Conservation (phyloP, 2,329 filamentous ascomycete genomes). For the Aureobasidium pullulans region DNA sequence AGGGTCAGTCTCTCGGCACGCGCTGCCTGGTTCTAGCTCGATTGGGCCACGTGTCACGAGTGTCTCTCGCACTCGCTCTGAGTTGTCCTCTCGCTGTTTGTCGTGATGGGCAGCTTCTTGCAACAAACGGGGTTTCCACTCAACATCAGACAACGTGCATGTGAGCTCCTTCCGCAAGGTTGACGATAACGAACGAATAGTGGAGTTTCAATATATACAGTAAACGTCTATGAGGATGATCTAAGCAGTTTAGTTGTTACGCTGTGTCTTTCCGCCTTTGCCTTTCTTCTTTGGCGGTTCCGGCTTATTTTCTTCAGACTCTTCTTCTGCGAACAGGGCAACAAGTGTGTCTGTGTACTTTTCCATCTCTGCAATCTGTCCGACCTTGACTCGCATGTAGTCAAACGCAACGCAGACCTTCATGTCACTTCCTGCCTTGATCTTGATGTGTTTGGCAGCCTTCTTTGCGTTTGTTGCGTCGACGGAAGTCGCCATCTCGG, state of each 20-base stretch:
- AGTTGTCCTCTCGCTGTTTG: too few species aligned
- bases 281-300: not conserved
- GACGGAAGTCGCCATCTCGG: not conserved
- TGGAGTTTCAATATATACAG: not conserved
- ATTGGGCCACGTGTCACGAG: too few species aligned
- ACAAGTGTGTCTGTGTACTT: slow-evolving; percentile 54
- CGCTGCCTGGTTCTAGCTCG: too few species aligned
- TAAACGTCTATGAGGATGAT: not conserved
- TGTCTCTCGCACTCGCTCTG: too few species aligned
- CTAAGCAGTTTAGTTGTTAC: slow-evolving; percentile 6
- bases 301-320: slow-evolving; percentile 22
- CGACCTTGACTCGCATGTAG: slow-evolving; percentile 65
- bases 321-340: slow-evolving; percentile 46
- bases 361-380: slow-evolving; percentile 61
- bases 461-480: slow-evolving; percentile 19
- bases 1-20: too few species aligned
- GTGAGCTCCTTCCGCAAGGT: too few species aligned
- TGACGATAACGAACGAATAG: too few species aligned
- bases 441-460: slow-evolving; percentile 20
- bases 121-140: too few species aligned
- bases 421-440: slow-evolving; percentile 44
- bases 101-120: too few species aligned
- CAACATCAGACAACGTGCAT: too few species aligned
- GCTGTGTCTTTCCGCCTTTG: slow-evolving; percentile 1
- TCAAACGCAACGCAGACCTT: slow-evolving; percentile 70